Evolutionary conservation across 768 basidiomycete species (phyloP), one percentile per base, ranked within the genome.

Genomic region (Amanita phalloides): DNA sequence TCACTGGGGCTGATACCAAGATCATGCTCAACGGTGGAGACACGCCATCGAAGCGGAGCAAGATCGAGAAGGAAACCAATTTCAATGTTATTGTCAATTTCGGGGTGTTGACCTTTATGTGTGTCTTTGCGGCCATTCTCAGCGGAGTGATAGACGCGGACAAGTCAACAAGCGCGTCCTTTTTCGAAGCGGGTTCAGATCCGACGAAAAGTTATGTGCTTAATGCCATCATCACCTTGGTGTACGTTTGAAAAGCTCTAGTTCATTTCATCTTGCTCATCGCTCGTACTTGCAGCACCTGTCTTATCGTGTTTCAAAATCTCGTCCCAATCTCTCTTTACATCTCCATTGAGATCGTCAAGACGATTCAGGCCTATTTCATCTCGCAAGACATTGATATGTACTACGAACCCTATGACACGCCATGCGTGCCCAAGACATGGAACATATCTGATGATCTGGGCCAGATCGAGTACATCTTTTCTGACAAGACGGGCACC

Each of bases 381-480:
- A 97, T 96, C 62, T 88, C 86, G 6, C 91, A 95, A 65, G 94
- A 98, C 62, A 60, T 92, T 57, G 94, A 97, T 66, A 94, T 98
- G 91, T 96, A 91, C 72, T 96, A 96, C 69, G 71, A 77, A 53
- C 81, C 85, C 35, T 84, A 85, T 64, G 83, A 96, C 62, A 84
- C 89, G 1, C 71, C 90, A 0, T 97, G 95, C 60, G 82, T 92
- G 3, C 94, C 95, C 25, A 97, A 97, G 66, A 94, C 90, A 4
- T 97, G 95, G 94, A 95, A 94, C 63, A 94, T 98, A 60, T 96
- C 92, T 3, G 95, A 98, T 64, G 95, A 98, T 68, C 81, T 99
- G 1, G 95, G 95, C 23, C 95, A 98, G 70, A 97, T 98, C 66
- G 94, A 97, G 71, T 99, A 95, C 65, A 74, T 77, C 32, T 77